Base-by-base conservation (phyloP, 1,139 yeast genomes). In the Scheffersomyces illinoinensis region DNA sequence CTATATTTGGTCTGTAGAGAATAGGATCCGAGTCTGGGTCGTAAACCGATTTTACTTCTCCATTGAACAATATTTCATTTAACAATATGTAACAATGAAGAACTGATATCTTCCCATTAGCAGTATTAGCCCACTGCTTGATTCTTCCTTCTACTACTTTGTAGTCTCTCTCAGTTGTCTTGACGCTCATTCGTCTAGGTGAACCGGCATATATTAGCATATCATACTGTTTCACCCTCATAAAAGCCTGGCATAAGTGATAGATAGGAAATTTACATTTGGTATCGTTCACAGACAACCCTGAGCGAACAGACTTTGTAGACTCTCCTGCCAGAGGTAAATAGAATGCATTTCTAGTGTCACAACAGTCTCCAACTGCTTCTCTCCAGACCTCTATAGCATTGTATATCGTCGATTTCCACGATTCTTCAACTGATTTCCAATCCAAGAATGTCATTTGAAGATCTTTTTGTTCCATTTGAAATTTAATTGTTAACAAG, bases 141-240 rank as follows among this genome's bases (percentile, higher is more conserved):
- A 87, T 77, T 66, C 85, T 83, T 52, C 75, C 76, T 62, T 78
- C 82, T 48, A 84, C 89, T 47, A 80, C 76, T 61, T 74, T 76
- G 64, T 82, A 79, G 68, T 83, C 93, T 56, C 78, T 75, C 21
- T 76, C 72, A 18, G 84, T 81, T 4, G 91, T 88, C 56, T 79
- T 81, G 47, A 89, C 93, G 69, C 89, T 90, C 86, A 89, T 88
- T 65, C 91, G 81, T 70, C 89, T 85, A 1, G 93, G 93, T 2
- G 91, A 89, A 2, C 97, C 97, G 8, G 92, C 88, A 69, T 79
- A 87, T 8, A 89, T 86, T 58, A 89, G 89, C 59, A 89, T 83
- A 70, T 91, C 96, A 70, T 89, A 86, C 62, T 89, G 91, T 57
- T 89, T 85, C 47, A 89, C 80, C 61, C 76, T 77, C 68, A 90